phyloP scores from a whole-genome alignment of 148 eudicot genomes.

The Persicaria tinctoria region DNA sequence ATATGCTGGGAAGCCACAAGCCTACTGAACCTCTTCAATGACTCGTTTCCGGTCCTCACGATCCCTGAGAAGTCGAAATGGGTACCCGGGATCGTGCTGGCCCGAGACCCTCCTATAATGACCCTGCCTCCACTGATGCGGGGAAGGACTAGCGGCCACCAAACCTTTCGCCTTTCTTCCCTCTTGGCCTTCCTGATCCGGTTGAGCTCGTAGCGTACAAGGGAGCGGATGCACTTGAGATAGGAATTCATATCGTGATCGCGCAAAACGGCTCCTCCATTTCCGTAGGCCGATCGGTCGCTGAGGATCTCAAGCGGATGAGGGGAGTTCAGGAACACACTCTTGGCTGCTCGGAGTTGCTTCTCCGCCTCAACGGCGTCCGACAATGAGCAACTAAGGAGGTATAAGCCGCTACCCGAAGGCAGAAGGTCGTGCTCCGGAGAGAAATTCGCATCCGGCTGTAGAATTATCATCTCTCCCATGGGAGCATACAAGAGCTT shows the following conservation, averaged over 20 bases:
- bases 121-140: slow-evolving; percentile 26
- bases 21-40: slow-evolving; percentile 59
- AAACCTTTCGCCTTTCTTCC: slow-evolving; percentile 39
- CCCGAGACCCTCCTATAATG: slow-evolving; percentile 24
- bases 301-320: slow-evolving; percentile 94
- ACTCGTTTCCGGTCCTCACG: slow-evolving; percentile 46
- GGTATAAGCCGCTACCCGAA: slow-evolving; percentile 71
- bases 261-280: slow-evolving; percentile 64
- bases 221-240: slow-evolving; percentile 46
- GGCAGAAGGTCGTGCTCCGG: slow-evolving; percentile 88
- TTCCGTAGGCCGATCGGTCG: slow-evolving; percentile 81
- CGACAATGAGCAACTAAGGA: slow-evolving; percentile 34
- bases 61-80: slow-evolving; percentile 47
- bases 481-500: slow-evolving; percentile 75
- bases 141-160: slow-evolving; percentile 70
- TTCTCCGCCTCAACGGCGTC: slow-evolving; percentile 47
- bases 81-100: slow-evolving; percentile 15
- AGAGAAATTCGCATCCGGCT: slow-evolving; percentile 76
- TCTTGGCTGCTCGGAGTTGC: slow-evolving; percentile 56
- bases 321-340: slow-evolving; percentile 63
- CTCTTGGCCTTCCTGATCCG: slow-evolving; percentile 46
- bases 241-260: slow-evolving; percentile 90
- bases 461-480: slow-evolving; percentile 88
- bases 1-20: slow-evolving; percentile 74
- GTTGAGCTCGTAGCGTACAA: slow-evolving; percentile 65